A percentile compares a stretch with the other conserved stretches of the same genome.
Evolutionary conservation across 768 basidiomycete genomes (phyloP).

Genomic region (Leccinum broughii): DNA sequence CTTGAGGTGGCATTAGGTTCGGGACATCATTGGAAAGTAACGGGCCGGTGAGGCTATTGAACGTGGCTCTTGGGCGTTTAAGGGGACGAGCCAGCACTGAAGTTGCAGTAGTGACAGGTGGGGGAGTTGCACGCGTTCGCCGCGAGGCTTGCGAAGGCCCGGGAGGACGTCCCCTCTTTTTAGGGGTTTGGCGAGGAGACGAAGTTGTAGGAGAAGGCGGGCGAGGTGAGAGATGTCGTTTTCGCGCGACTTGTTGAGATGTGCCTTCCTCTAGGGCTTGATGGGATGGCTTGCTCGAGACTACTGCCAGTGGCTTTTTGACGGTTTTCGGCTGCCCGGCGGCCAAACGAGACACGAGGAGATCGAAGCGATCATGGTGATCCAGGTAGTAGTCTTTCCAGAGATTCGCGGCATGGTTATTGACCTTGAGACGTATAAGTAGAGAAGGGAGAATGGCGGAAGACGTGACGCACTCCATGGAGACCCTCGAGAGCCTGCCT

Average conservation of each 20-base stretch:
- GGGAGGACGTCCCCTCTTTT: constrained; percentile 22
- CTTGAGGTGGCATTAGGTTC: constrained; percentile 59
- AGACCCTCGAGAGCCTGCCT: constrained; percentile 66
- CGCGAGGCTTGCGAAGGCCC: constrained; percentile 27
- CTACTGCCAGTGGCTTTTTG: constrained; percentile 28
- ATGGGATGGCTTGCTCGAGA: constrained; percentile 10
- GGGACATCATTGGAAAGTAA: constrained; percentile 35
- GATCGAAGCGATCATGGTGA: constrained; percentile 60
- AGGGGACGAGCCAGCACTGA: constrained; percentile 26
- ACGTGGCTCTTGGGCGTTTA: constrained; percentile 41
- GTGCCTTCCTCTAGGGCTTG: constrained; percentile 11
- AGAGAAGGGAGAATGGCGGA: neutral
- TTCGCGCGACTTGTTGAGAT: constrained; percentile 37
- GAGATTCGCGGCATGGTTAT: constrained; percentile 52
- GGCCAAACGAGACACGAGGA: constrained; percentile 27
- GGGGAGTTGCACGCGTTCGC: constrained; percentile 24
- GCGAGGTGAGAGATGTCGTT: constrained; percentile 31
- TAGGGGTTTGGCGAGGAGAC: constrained; percentile 30
- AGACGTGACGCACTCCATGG: constrained; percentile 53
- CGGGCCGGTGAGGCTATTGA: constrained; percentile 61
- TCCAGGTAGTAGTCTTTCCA: constrained; percentile 86
- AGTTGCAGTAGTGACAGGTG: constrained; percentile 19
- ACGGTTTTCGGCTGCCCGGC: constrained; percentile 28
- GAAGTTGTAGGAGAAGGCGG: neutral
- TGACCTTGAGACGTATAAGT: constrained; percentile 33